Conservation (phyloP, 148 eudicot species). For the Rhododendron simsii region DNA sequence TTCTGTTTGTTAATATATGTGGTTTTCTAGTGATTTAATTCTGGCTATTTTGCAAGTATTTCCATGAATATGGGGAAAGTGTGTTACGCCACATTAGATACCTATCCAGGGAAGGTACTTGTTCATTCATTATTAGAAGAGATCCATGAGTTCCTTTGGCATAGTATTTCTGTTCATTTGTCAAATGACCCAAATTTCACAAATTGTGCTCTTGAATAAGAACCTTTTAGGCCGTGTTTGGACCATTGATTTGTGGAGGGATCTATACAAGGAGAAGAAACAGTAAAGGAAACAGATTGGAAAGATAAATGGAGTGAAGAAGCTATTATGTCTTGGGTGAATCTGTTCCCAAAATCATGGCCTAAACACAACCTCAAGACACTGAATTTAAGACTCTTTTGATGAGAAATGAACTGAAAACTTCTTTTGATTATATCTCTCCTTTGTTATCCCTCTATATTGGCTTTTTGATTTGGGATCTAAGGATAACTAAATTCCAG, state of each 20-base stretch:
- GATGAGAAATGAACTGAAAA: neutral
- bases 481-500: constrained; percentile 24
- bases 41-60: neutral
- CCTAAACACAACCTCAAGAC: neutral
- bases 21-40: neutral
- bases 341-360: neutral
- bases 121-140: neutral
- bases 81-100: neutral
- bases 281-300: neutral
- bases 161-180: neutral
- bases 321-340: neutral
- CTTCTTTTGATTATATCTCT: neutral
- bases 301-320: neutral
- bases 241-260: neutral
- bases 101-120: neutral
- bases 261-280: neutral
- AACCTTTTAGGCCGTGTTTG: neutral
- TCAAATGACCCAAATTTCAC: neutral
- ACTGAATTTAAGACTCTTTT: neutral
- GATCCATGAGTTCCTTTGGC: neutral
- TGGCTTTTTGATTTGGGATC: neutral
- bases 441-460: neutral
- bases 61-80: neutral
- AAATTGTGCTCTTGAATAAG: neutral
- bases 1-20: neutral